Base-by-base conservation (phyloP, 2,329 filamentous ascomycete genomes). In the Hypoxylon sp. region DNA sequence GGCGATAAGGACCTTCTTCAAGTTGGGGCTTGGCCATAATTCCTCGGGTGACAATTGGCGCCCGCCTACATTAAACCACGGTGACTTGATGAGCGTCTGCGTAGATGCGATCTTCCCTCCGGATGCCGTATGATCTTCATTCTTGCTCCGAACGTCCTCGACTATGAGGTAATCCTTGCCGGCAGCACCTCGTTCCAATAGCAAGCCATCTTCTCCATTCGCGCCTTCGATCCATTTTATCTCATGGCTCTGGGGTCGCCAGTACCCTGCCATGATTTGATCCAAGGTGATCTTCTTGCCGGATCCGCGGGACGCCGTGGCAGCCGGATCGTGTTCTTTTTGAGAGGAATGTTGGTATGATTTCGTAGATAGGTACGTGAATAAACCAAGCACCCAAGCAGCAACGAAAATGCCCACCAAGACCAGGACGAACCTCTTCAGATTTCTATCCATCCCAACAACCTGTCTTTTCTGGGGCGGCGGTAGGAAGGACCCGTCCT, bases 1-100 rank as follows among this genome's bases (percentile, higher is more conserved):
- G 55, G 90, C 86, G n/a, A 98, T 83, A 57, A 99, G 86, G 2
- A 99, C 94, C 78, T 93, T 95, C 75, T 90, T 93, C 79, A 97
- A 85, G 78, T 98, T 89, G 30, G 90, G 89, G 77, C 94, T 98
- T 2, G 96, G 94, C 84, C 88, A 91, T 2, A 90, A 88, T 73
- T 87, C 85, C 13, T 80, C 80, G 0, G 92, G 90, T n/a, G 76
- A 78, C 72, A 93, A 83, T 14, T 79, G 80, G 56, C 84, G 79
- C 10, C 84, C 88, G 7, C 85, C 85, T 62, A 90, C 90, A 17
- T 82, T 78, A 75, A 99, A 94, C 46, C 77, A 80, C 0, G 83
- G 77, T 11, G 87, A 79, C 79, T 93, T 88, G 90, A 99, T 97
- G 75, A 99, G 83, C 0, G 90, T 92, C 71, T 86, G 90, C 60